phyloP scores from a whole-genome alignment of 192 early-diverging fungal genomes.

The Phycomyces nitens region DNA sequence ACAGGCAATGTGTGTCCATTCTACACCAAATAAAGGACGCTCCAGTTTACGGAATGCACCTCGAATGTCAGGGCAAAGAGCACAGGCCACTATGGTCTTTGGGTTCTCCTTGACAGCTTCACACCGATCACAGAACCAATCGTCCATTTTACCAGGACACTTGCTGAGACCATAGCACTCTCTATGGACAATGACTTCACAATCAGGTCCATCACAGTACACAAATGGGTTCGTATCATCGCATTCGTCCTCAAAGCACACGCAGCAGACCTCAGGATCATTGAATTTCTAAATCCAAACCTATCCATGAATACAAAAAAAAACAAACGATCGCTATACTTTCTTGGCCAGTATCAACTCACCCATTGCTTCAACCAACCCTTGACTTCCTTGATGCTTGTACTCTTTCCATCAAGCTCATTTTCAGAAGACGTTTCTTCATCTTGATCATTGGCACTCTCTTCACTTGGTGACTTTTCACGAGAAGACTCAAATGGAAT shows the following conservation, averaged over 20 bases:
- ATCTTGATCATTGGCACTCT: too few relatives aligned
- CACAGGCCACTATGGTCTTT: slow-evolving; percentile 13
- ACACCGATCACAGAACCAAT: slow-evolving; percentile 28
- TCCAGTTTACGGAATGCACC: slow-evolving; percentile 24
- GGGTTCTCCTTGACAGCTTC: slow-evolving; percentile 4
- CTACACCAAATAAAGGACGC: slow-evolving; percentile 1
- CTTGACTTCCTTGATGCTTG: background rate
- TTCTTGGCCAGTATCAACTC: background rate
- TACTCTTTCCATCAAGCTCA: background rate
- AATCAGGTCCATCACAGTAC: slow-evolving; percentile 42
- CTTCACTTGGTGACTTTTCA: too few relatives aligned
- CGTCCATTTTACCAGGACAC: slow-evolving; percentile 9
- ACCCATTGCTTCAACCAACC: slow-evolving; percentile 6
- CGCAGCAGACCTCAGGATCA: slow-evolving; percentile 52
- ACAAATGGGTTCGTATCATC: slow-evolving; percentile 50
- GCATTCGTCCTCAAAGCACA: slow-evolving; percentile 45
- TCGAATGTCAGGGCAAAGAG: slow-evolving; percentile 21
- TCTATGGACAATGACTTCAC: slow-evolving; percentile 27
- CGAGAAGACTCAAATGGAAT: too few relatives aligned
- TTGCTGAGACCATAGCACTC: slow-evolving; percentile 16
- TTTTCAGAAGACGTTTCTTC: background rate
- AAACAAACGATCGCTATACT: too few relatives aligned
- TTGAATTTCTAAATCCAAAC: slow-evolving; percentile 38
- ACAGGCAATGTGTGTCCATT: slow-evolving; percentile 6
- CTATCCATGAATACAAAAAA: too few relatives aligned